Evolutionary conservation across 441 rosid genomes (phyloP).

Genomic region (Pelargonium australe): DNA sequence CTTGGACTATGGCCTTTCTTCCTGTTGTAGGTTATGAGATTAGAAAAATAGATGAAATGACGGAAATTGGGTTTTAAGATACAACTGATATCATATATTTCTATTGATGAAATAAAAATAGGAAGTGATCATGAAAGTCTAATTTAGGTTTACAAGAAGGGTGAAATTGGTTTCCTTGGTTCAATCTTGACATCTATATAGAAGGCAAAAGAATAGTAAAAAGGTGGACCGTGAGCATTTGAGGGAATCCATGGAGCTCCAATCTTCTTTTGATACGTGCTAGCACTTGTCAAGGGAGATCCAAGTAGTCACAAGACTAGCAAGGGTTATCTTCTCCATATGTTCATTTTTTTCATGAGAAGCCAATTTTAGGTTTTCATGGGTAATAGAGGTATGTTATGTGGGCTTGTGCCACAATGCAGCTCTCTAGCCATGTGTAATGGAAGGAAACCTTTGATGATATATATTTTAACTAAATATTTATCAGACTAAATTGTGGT

Average conservation of each 20-base stretch:
- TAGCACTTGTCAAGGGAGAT: not conserved
- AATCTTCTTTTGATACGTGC: not conserved
- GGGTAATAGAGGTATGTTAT: not conserved
- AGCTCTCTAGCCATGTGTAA: not conserved
- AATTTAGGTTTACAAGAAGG: not conserved
- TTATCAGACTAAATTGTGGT: not conserved
- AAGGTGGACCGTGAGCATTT: not conserved
- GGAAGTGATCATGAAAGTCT: too few relatives aligned
- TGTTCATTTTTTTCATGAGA: not conserved
- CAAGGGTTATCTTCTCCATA: not conserved
- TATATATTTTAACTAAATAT: not conserved
- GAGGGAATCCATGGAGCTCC: not conserved
- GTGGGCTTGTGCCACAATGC: not conserved
- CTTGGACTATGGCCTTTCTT: not conserved
- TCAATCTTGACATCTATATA: not conserved
- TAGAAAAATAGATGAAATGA: not conserved
- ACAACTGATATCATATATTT: too few relatives aligned
- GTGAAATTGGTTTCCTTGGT: slow-evolving; percentile 3
- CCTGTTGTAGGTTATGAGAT: not conserved
- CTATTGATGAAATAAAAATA: too few relatives aligned
- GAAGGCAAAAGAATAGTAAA: not conserved
- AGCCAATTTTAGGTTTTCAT: not conserved
- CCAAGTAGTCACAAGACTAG: not conserved
- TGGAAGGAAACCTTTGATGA: not conserved
- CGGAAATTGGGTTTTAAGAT: not conserved